Conservation (phyloP, 2,329 filamentous ascomycete genomes). For the Beauveria pseudobassiana region DNA sequence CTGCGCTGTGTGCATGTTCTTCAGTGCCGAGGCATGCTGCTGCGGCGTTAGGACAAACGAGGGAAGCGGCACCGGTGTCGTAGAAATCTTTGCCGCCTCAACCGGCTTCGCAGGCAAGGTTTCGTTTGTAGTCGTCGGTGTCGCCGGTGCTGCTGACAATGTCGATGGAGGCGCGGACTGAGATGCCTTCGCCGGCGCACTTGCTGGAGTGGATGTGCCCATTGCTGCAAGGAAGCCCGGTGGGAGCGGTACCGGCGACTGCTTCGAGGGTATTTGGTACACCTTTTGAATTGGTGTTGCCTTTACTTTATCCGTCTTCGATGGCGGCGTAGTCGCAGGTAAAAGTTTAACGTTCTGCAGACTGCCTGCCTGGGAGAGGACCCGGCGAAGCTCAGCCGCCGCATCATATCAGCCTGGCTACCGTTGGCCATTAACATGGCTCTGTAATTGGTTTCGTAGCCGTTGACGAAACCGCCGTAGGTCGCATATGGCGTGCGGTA, state of each 20-base stretch:
- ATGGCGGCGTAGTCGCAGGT: conserved; percentile 11
- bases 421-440: conserved; percentile 34
- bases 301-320: conserved; percentile 19
- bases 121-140: not conserved
- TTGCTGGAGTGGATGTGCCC: conserved; percentile 21
- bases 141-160: not conserved
- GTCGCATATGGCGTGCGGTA: conserved; percentile 54
- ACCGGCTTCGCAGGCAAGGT: not conserved
- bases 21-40: not conserved
- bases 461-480: conserved; percentile 52
- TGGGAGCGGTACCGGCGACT: conserved; percentile 37
- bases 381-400: not conserved
- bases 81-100: conserved; percentile 15
- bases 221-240: conserved; percentile 36
- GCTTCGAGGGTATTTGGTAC: conserved; percentile 31
- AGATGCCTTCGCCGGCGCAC: conserved; percentile 12
- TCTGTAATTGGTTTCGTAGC: conserved; percentile 46
- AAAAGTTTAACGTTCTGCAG: not conserved
- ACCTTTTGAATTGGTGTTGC: conserved; percentile 19
- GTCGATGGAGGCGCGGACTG: conserved; percentile 2
- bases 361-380: not conserved
- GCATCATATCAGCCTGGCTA: conserved; percentile 19
- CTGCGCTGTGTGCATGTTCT: not conserved
- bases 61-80: conserved; percentile 27
- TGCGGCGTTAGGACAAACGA: conserved; percentile 8